Conservation (phyloP, 140 eudicot species). For the Ambrosia hybrid region DNA sequence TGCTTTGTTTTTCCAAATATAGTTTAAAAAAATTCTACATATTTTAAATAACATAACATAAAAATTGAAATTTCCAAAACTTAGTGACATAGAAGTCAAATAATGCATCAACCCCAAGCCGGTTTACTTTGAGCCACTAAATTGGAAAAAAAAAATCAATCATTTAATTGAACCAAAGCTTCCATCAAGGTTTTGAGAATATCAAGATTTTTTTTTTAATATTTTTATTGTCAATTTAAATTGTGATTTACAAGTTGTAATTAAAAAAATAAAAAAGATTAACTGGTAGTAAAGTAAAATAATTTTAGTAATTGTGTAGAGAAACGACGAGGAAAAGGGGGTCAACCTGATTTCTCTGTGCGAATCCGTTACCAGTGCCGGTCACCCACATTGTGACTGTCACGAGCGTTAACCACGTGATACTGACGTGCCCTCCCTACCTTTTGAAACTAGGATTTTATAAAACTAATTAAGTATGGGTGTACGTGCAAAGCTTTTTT, state of each 20-base stretch:
- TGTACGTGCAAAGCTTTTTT: conserved; percentile 25
- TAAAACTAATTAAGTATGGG: not conserved
- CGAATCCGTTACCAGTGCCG: conserved; percentile 35
- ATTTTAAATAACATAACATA: not conserved
- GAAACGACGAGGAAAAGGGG: conserved; percentile 17
- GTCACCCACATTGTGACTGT: conserved; percentile 36
- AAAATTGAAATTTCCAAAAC: conserved; percentile 29
- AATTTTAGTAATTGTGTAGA: not conserved
- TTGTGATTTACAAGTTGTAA: too few relatives aligned
- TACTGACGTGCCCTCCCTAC: conserved; percentile 26
- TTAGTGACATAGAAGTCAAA: conserved; percentile 39
- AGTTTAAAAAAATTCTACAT: not conserved
- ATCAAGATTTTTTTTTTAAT: conserved; percentile 22
- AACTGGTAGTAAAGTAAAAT: not conserved
- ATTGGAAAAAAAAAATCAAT: conserved; percentile 24
- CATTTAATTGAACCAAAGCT: conserved; percentile 30
- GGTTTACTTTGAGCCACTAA: conserved; percentile 49
- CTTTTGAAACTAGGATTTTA: conserved; percentile 9
- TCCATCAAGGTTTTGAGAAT: conserved; percentile 38
- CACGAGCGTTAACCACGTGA: conserved; percentile 38
- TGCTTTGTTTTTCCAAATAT: conserved; percentile 30
- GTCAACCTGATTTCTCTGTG: conserved; percentile 27
- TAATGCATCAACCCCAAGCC: conserved; percentile 42
- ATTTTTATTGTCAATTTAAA: not conserved
- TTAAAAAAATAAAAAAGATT: not conserved